phyloP scores from a whole-genome alignment of 2,329 filamentous ascomycete genomes.

The Daldinia sp. region DNA sequence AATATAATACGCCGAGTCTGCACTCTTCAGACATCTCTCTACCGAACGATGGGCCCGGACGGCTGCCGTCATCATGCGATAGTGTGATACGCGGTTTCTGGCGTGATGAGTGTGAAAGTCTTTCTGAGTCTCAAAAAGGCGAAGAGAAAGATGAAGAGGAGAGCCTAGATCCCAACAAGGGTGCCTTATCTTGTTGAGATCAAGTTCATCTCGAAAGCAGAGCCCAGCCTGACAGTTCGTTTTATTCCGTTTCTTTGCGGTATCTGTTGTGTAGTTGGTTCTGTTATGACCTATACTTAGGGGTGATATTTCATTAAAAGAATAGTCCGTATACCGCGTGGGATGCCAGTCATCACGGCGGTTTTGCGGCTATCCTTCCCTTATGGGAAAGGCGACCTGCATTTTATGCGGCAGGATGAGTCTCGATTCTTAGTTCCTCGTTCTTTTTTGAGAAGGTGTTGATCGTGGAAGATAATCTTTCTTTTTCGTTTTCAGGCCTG shows the following conservation, averaged over 20 bases:
- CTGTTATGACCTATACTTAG: neutral
- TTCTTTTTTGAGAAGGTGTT: neutral
- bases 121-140: neutral
- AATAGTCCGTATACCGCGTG: neutral
- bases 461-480: neutral
- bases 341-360: no score
- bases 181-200: neutral
- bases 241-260: neutral
- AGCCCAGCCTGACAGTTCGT: neutral
- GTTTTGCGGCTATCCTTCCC: no score
- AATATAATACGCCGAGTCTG: slow-evolving; percentile 38
- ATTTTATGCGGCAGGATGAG: neutral
- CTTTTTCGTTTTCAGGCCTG: neutral
- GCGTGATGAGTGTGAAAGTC: neutral
- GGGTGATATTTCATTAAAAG: no score
- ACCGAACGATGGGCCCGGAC: slow-evolving; percentile 35
- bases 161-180: neutral
- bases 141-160: slow-evolving; percentile 1
- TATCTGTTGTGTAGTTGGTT: neutral
- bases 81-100: slow-evolving; percentile 35
- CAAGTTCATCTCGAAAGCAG: neutral
- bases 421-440: neutral
- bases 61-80: slow-evolving; percentile 44
- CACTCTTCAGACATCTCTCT: slow-evolving; percentile 46
- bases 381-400: neutral